A percentile compares a stretch with the other conserved stretches of the same genome.
phyloP scores from a whole-genome alignment of 805 yeast genomes.

The Yarrowia keelungensis region DNA sequence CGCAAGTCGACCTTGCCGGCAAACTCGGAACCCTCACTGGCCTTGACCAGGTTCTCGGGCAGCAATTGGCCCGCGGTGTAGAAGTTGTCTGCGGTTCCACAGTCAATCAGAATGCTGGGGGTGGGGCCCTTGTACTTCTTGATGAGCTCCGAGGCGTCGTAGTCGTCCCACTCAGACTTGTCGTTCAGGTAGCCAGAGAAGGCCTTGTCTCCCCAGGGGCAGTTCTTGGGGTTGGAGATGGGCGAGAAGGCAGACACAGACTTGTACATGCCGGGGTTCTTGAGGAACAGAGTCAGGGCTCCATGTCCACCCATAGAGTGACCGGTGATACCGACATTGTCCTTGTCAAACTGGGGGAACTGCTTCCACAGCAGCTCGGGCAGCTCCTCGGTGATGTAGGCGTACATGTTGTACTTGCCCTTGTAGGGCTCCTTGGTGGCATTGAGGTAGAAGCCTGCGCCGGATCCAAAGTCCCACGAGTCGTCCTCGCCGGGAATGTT shows the following conservation, averaged over 20 bases:
- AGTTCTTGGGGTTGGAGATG: constrained; percentile 75
- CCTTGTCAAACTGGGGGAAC: constrained; percentile 58
- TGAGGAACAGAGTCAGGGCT: constrained; percentile 73
- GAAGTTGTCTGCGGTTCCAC: constrained; percentile 81
- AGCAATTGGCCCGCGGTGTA: constrained; percentile 67
- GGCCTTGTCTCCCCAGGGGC: constrained; percentile 89
- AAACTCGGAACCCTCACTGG: constrained; percentile 63
- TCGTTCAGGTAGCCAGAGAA: constrained; percentile 75
- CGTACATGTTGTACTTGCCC: constrained; percentile 82
- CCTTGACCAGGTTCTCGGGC: constrained; percentile 73
- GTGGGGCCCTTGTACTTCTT: constrained; percentile 60
- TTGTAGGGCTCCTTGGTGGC: constrained; percentile 77
- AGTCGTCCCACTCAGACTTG: constrained; percentile 65
- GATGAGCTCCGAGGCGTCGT: constrained; percentile 86
- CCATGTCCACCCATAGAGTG: constrained; percentile 99
- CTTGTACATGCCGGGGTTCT: constrained; percentile 73
- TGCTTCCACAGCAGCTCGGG: constrained; percentile 58
- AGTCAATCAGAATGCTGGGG: constrained; percentile 77
- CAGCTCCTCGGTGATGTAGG: constrained; percentile 79
- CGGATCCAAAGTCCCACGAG: constrained; percentile 88
- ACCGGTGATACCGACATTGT: constrained; percentile 80
- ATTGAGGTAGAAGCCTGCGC: constrained; percentile 94
- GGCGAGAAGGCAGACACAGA: constrained; percentile 93
- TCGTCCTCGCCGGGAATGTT: constrained; percentile 80
- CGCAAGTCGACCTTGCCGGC: constrained; percentile 65